Evolutionary conservation across 2,329 filamentous ascomycete species (phyloP).

Genomic region (Colletotrichum sojae): DNA sequence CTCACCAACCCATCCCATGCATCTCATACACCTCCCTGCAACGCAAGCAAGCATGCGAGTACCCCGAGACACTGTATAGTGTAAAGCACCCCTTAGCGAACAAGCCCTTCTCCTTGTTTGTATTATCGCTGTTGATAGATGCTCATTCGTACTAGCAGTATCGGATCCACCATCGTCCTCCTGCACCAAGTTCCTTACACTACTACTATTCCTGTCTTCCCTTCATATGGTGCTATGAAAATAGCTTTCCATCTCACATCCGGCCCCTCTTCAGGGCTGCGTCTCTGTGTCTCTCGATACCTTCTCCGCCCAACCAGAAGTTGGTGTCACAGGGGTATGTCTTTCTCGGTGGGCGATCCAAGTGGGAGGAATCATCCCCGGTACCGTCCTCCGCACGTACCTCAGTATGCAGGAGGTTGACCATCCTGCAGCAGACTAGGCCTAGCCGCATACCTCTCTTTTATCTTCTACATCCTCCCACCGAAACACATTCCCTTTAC

Average conservation of each 20-base stretch:
- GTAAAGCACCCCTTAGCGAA: neutral
- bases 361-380: conserved; percentile 31
- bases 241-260: conserved; percentile 10
- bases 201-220: conserved; percentile 37
- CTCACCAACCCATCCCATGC: neutral
- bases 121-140: neutral
- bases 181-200: neutral
- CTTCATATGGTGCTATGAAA: conserved; percentile 18
- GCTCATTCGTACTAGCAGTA: neutral
- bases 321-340: conserved; percentile 27
- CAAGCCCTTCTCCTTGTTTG: conserved; percentile 20
- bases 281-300: too few species aligned
- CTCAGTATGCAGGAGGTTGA: conserved; percentile 40
- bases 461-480: conserved; percentile 41
- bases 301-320: too few species aligned
- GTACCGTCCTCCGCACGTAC: conserved; percentile 36
- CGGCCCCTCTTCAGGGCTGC: too few species aligned
- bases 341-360: conserved; percentile 31
- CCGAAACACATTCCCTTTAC: conserved; percentile 22
- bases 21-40: neutral
- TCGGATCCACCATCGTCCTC: conserved; percentile 32
- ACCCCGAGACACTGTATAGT: neutral
- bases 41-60: conserved; percentile 18
- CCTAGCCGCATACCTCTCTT: conserved; percentile 29
- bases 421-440: conserved; percentile 38